phyloP scores from a whole-genome alignment of 192 early-diverging fungal species.

The Entomortierella parvispora region DNA sequence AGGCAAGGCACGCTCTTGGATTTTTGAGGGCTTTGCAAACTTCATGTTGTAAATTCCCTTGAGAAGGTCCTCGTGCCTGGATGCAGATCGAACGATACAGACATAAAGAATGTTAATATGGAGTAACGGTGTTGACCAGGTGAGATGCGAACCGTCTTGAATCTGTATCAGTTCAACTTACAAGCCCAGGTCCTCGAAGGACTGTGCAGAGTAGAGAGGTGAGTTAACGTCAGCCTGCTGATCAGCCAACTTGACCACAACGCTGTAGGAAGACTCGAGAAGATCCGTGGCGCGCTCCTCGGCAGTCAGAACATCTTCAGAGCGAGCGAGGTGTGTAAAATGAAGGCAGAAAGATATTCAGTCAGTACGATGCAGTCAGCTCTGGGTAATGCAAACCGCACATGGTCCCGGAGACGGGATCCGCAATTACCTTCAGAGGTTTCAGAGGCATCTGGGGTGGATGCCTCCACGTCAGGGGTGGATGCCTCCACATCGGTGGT shows the following conservation, averaged over 20 bases:
- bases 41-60: slow-evolving; percentile 96
- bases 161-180: slow-evolving; percentile 22
- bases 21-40: slow-evolving; percentile 93
- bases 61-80: slow-evolving; percentile 78
- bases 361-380: too few species aligned
- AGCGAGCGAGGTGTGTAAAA: too few species aligned
- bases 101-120: not conserved
- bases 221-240: slow-evolving; percentile 77
- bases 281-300: slow-evolving; percentile 51
- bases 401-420: too few species aligned
- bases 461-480: too few species aligned
- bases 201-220: slow-evolving; percentile 83
- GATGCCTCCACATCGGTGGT: too few species aligned
- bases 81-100: not conserved
- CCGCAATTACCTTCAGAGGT: too few species aligned
- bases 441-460: too few species aligned
- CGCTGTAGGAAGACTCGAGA: slow-evolving; percentile 58
- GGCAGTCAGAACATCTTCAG: slow-evolving; percentile 24
- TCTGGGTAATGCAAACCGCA: too few species aligned
- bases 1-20: slow-evolving; percentile 95
- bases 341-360: too few species aligned
- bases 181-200: slow-evolving; percentile 81
- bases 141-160: not conserved
- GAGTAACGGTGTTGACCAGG: not conserved
- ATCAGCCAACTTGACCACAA: slow-evolving; percentile 64